Evolutionary conservation across 192 early-diverging fungal genomes (phyloP).

Genomic region (Spinellus fusiger): DNA sequence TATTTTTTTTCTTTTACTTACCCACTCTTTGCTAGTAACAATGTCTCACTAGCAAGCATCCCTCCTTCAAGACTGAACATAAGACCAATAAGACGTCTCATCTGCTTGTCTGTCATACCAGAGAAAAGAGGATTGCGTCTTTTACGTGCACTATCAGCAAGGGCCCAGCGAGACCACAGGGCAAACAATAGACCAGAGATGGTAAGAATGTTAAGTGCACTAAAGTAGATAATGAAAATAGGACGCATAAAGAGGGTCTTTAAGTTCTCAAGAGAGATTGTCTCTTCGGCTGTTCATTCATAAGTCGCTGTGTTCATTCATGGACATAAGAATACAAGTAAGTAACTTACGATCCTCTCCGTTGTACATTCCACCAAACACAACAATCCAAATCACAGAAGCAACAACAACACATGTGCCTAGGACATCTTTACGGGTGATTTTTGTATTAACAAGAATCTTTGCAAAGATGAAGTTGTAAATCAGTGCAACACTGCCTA

Average conservation of each 20-base stretch:
- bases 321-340: not conserved
- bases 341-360: constrained; percentile 36
- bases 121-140: constrained; percentile 17
- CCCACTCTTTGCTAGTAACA: constrained; percentile 55
- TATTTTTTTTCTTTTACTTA: constrained; percentile 6
- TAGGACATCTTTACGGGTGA: constrained; percentile 43
- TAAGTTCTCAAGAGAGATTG: constrained; percentile 38
- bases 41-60: constrained; percentile 50
- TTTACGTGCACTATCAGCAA: constrained; percentile 30
- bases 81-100: constrained; percentile 47
- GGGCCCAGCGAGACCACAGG: constrained; percentile 40
- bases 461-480: constrained; percentile 59
- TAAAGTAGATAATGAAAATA: constrained; percentile 50
- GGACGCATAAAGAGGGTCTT: constrained; percentile 39
- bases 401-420: constrained; percentile 51
- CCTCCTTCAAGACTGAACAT: constrained; percentile 52
- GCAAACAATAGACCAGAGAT: constrained; percentile 32
- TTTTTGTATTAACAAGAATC: constrained; percentile 48
- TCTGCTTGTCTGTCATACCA: constrained; percentile 23
- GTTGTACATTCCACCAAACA: constrained; percentile 49
- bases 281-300: constrained; percentile 34
- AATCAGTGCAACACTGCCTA: constrained; percentile 49
- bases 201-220: constrained; percentile 39
- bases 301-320: not conserved
- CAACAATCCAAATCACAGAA: constrained; percentile 53